These are phyloP conservation scores for Debaryomyces coudertii DNA, from an alignment of 1,139 yeast genomes.

Conservation along the genomic window DNA sequence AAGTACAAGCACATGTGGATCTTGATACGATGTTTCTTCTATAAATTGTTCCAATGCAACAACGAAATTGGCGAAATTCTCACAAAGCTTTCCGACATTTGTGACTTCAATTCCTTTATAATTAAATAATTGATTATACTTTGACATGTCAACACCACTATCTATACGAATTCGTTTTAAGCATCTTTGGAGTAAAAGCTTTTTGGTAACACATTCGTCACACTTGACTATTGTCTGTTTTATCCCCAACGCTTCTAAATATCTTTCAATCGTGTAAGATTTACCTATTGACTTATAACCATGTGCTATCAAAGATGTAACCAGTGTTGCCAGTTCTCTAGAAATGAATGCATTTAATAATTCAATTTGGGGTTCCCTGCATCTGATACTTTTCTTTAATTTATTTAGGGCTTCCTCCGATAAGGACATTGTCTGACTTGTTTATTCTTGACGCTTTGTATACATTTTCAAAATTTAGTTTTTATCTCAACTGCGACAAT, in stretches of 20 bases:
- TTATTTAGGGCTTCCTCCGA: slow-evolving; percentile 8
- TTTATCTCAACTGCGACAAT: slow-evolving; percentile 1
- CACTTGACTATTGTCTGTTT: slow-evolving; percentile 35
- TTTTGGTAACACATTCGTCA: slow-evolving; percentile 45
- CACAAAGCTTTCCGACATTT: slow-evolving; percentile 33
- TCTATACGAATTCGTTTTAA: slow-evolving; percentile 32
- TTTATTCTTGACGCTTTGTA: neutral
- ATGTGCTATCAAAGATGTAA: slow-evolving; percentile 38
- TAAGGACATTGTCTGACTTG: neutral
- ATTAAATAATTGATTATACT: slow-evolving; percentile 18
- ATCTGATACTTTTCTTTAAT: slow-evolving; percentile 15
- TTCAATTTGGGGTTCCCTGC: slow-evolving; percentile 32
- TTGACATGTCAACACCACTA: slow-evolving; percentile 25
- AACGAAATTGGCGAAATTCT: slow-evolving; percentile 51
- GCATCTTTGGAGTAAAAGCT: slow-evolving; percentile 43
- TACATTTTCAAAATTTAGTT: neutral
- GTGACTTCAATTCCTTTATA: slow-evolving; percentile 23
- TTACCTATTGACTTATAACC: slow-evolving; percentile 49
- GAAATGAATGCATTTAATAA: slow-evolving; percentile 34
- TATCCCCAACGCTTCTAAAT: slow-evolving; percentile 26
- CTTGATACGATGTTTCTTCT: slow-evolving; percentile 29
- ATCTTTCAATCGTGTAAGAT: slow-evolving; percentile 33
- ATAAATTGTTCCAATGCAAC: slow-evolving; percentile 44
- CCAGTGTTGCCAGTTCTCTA: slow-evolving; percentile 24
- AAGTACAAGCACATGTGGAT: slow-evolving; percentile 58